Evolutionary conservation across 192 early-diverging fungal genomes (phyloP), one percentile per base, ranked within the genome.

Genomic region (Lunasporangiospora selenospora): DNA sequence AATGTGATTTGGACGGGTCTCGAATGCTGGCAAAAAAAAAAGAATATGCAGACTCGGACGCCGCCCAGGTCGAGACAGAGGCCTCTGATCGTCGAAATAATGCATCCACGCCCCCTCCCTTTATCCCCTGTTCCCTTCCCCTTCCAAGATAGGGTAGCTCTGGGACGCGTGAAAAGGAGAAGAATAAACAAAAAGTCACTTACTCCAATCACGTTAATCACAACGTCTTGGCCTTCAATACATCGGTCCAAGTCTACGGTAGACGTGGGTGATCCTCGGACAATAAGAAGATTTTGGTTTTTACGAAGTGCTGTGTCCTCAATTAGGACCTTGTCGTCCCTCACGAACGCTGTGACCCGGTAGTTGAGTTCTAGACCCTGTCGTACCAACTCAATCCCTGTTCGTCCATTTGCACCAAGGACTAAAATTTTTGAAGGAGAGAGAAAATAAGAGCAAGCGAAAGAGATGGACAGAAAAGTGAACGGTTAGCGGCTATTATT

Each of bases 211-310:
- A 71, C 69, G 41, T 78, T 78, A 8, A 78, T 59, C 10, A 78
- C 65, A 9, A 63, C 69, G 67, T 78, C 77, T 46, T 78, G 67
- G 18, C 65, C 69, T 53, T 78, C 77, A 21, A 78, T 59, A 48
- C 69, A 71, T 12, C 71, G 49, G 40, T 78, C 77, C 4, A 78
- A 39, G 57, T 78, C 77, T 0, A 32, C 53, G 15, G 59, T 58
- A 6, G 47, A 64, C 18, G 65, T 63, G 32, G 71, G 60, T 4
- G 69, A 78, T 0, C 77, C 77, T 29, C 65, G 64, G 10, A 67
- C 59, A 46, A 78, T 67, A 21, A 75, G 59, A 1, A 78, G 59
- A 16, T 75, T 78, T 26, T 71, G 77, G 48, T 78, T 67, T 50
- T 69, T 65, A 21, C 69, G 62, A 26, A 75, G 65, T 1, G 31